A percentile compares a stretch with the other conserved stretches of the same genome.
Evolutionary conservation across 106 monocot genomes (phyloP).

Genomic region (Dendrobium officinale): DNA sequence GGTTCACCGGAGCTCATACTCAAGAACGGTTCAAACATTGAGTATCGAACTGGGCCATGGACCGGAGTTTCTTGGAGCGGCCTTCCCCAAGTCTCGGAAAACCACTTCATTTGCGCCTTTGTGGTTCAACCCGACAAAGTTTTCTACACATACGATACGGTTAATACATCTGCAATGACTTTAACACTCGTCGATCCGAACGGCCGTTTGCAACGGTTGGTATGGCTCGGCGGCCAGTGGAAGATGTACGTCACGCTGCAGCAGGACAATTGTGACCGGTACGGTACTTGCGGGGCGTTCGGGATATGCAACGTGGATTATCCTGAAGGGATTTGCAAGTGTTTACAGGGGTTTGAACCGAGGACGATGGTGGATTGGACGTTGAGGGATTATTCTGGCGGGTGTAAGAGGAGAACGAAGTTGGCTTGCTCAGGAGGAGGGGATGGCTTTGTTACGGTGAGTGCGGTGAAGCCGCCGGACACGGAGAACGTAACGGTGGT

Average conservation of each 20-base stretch:
- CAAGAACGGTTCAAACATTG: conserved; percentile 2
- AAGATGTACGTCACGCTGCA: not conserved
- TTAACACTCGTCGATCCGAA: not conserved
- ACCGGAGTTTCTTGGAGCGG: conserved; percentile 4
- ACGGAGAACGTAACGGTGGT: conserved; percentile 7
- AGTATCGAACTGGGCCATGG: conserved; percentile 6
- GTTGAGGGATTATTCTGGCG: not conserved
- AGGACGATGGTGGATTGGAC: not conserved
- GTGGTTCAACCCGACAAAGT: not conserved
- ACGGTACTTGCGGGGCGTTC: conserved; percentile 4
- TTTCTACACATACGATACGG: not conserved
- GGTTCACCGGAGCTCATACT: not conserved
- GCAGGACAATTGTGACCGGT: conserved; percentile 7
- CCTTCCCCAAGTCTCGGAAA: not conserved
- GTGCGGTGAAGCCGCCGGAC: conserved; percentile 14
- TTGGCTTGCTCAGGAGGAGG: not conserved
- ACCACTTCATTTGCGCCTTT: conserved; percentile 4
- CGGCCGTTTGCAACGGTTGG: conserved; percentile 1
- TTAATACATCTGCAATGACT: conserved; percentile 1
- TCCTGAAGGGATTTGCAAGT: conserved; percentile 17
- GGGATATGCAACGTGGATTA: conserved; percentile 7
- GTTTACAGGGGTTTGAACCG: conserved; percentile 36
- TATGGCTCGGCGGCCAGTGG: conserved; percentile 5
- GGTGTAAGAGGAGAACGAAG: conserved; percentile 1
- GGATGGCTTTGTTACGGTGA: not conserved